Evolutionary conservation across 371 early-diverging fungal species (phyloP).

Genomic region (Lichtheimia corymbifera): DNA sequence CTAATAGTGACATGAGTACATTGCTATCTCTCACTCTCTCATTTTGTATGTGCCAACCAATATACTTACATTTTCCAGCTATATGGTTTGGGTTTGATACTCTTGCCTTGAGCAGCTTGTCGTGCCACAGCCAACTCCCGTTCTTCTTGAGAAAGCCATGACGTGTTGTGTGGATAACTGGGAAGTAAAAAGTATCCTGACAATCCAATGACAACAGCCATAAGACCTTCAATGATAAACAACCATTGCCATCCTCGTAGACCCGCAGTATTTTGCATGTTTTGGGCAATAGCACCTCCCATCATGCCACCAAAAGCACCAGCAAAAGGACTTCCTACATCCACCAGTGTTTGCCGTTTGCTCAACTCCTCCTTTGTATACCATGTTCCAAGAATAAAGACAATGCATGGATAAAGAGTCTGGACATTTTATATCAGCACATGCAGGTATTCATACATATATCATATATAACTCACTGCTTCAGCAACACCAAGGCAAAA

Average conservation of each 20-base stretch:
- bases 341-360: conserved; percentile 55
- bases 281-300: conserved; percentile 37
- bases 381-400: conserved; percentile 76
- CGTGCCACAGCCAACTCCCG: conserved; percentile 51
- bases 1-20: neutral
- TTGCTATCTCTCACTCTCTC: neutral
- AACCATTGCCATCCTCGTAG: conserved; percentile 65
- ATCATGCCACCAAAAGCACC: conserved; percentile 31
- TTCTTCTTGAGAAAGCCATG: conserved; percentile 54
- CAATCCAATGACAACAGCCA: conserved; percentile 44
- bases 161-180: conserved; percentile 54
- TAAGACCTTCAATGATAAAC: conserved; percentile 58
- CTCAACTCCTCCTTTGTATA: conserved; percentile 75
- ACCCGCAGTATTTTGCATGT: conserved; percentile 42
- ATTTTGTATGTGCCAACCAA: no score
- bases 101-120: conserved; percentile 40
- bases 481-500: conserved; percentile 68
- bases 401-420: conserved; percentile 77
- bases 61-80: conserved; percentile 11
- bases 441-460: neutral
- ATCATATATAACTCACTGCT: neutral
- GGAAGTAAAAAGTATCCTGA: conserved; percentile 56
- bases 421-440: neutral
- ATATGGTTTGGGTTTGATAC: conserved; percentile 9
- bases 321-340: conserved; percentile 10